Evolutionary conservation across 345 rosid species (phyloP).

Genomic region (Excoecaria agallocha): DNA sequence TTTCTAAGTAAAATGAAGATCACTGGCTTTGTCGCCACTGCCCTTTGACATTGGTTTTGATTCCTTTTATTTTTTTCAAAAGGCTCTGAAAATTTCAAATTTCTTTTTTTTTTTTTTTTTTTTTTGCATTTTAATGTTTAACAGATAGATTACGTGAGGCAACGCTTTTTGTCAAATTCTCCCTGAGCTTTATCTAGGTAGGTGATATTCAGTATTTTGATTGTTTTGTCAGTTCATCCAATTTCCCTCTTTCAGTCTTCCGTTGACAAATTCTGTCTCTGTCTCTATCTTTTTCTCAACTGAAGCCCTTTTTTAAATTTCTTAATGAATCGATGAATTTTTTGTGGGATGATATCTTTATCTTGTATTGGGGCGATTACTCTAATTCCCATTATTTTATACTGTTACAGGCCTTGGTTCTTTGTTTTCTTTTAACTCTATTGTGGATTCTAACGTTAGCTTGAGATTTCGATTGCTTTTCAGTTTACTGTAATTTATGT

Average conservation of each 20-base stretch:
- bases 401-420: neutral
- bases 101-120: constrained; percentile 1
- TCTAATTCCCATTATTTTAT: neutral
- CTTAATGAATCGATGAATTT: neutral
- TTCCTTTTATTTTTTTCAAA: constrained; percentile 19
- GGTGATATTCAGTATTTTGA: neutral
- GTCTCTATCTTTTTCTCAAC: neutral
- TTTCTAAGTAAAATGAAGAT: constrained; percentile 19
- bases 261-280: too few relatives aligned
- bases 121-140: neutral
- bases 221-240: neutral
- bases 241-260: neutral
- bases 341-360: neutral
- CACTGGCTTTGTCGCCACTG: constrained; percentile 19
- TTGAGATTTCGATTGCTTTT: neutral
- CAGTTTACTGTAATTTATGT: neutral
- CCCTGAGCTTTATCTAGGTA: neutral
- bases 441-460: neutral
- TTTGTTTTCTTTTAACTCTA: neutral
- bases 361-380: neutral
- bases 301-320: neutral
- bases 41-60: constrained; percentile 32
- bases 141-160: constrained; percentile 11
- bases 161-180: neutral
- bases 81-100: constrained; percentile 37